Conservation (phyloP, 2,329 filamentous ascomycete species). For the Gremmenia infestans region DNA sequence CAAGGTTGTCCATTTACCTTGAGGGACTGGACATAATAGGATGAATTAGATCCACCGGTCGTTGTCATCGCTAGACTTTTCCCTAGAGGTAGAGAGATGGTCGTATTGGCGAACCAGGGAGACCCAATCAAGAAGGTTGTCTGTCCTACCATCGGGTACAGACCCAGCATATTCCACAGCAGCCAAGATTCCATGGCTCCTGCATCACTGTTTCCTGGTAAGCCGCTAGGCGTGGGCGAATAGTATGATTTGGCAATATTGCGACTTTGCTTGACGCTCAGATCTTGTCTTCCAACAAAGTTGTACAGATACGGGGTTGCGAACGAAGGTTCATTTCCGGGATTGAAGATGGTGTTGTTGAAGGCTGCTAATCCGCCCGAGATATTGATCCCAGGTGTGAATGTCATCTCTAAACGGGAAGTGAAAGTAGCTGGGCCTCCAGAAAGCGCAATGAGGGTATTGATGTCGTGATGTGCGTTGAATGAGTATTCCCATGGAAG, state of each 20-base stretch:
- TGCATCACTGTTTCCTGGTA: slow-evolving; percentile 57
- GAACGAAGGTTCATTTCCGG: slow-evolving; percentile 39
- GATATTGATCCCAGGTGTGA: slow-evolving; percentile 38
- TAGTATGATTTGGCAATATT: slow-evolving; percentile 56
- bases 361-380: slow-evolving; percentile 52
- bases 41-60: slow-evolving; percentile 41
- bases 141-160: slow-evolving; percentile 64
- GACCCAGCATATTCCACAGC: slow-evolving; percentile 60
- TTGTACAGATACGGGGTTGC: slow-evolving; percentile 65
- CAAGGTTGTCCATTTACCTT: slow-evolving; percentile 59
- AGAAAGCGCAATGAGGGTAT: slow-evolving; percentile 40
- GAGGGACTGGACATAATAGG: slow-evolving; percentile 59
- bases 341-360: slow-evolving; percentile 58
- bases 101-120: slow-evolving; percentile 57
- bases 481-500: slow-evolving; percentile 50
- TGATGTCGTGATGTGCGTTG: slow-evolving; percentile 53
- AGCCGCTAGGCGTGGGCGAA: slow-evolving; percentile 44
- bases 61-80: slow-evolving; percentile 51
- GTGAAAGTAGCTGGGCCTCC: slow-evolving; percentile 46
- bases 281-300: slow-evolving; percentile 57
- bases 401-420: slow-evolving; percentile 46
- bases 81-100: slow-evolving; percentile 49
- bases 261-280: slow-evolving; percentile 53
- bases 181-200: slow-evolving; percentile 47
- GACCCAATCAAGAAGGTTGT: slow-evolving; percentile 61